Evolutionary conservation across 2,329 filamentous ascomycete genomes (phyloP).

Genomic region (Colletotrichum agaves): DNA sequence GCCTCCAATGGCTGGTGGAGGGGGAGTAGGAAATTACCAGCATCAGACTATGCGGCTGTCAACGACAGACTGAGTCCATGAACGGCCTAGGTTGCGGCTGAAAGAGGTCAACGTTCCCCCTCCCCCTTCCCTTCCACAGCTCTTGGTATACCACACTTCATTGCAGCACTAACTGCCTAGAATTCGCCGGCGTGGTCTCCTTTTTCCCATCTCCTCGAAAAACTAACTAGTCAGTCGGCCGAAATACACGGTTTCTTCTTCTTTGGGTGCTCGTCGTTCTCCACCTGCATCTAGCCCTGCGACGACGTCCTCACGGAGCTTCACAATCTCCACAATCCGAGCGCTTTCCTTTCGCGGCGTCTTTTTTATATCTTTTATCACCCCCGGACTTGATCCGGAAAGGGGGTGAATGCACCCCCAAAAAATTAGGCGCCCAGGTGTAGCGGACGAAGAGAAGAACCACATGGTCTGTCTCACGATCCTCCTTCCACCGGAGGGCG

Average conservation of each 20-base stretch:
- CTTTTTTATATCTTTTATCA: no score
- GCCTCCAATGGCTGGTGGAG: neutral
- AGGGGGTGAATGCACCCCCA: no score
- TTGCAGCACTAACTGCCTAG: no score
- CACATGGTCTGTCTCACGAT: constrained; percentile 33
- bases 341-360: constrained; percentile 11
- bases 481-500: neutral
- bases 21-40: neutral
- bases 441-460: neutral
- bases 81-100: no score
- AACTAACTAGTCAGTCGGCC: neutral
- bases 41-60: neutral
- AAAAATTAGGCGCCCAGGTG: neutral
- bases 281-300: neutral
- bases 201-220: neutral
- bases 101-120: no score
- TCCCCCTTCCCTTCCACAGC: no score
- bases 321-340: constrained; percentile 36
- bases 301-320: constrained; percentile 11
- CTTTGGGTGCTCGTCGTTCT: neutral
- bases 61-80: no score
- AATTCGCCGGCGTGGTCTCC: neutral
- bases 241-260: constrained; percentile 19
- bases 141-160: no score
- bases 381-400: no score